Conservation (phyloP, 2,329 filamentous ascomycete genomes). For the Xylaria sp. region DNA sequence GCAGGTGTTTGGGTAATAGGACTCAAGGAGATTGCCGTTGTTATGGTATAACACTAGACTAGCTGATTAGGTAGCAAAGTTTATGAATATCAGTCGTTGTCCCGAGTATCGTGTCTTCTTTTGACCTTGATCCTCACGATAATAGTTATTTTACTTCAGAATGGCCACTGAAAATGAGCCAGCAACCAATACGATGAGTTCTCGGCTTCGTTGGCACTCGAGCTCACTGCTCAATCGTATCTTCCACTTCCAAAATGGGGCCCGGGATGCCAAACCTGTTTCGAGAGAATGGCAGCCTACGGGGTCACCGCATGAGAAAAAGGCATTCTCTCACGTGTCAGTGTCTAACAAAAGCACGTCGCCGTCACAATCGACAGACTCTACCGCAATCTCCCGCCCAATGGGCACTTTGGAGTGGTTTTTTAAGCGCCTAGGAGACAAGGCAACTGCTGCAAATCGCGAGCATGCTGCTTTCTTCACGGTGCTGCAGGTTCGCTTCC, state of each 20-base stretch:
- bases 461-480: conserved; percentile 49
- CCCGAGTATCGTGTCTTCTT: background rate
- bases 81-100: conserved; percentile 8
- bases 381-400: conserved; percentile 23
- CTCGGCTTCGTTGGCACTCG: conserved; percentile 8
- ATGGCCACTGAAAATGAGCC: conserved; percentile 14
- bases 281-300: background rate
- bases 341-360: background rate
- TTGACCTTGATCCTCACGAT: background rate
- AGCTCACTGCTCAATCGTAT: conserved; percentile 1
- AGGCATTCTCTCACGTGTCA: background rate
- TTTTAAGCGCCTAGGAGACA: conserved; percentile 45
- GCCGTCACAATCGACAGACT: background rate
- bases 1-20: background rate
- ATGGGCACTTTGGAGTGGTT: conserved; percentile 44
- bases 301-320: background rate
- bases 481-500: conserved; percentile 31
- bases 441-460: conserved; percentile 38
- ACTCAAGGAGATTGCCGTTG: conserved; percentile 6
- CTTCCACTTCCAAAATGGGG: background rate
- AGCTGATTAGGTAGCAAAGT: background rate
- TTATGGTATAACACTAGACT: background rate
- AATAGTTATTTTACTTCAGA: background rate
- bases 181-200: background rate
- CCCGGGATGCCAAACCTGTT: background rate